Evolutionary conservation across 2,329 filamentous ascomycete genomes (phyloP).

Genomic region (Scolecobasidium constrictum): DNA sequence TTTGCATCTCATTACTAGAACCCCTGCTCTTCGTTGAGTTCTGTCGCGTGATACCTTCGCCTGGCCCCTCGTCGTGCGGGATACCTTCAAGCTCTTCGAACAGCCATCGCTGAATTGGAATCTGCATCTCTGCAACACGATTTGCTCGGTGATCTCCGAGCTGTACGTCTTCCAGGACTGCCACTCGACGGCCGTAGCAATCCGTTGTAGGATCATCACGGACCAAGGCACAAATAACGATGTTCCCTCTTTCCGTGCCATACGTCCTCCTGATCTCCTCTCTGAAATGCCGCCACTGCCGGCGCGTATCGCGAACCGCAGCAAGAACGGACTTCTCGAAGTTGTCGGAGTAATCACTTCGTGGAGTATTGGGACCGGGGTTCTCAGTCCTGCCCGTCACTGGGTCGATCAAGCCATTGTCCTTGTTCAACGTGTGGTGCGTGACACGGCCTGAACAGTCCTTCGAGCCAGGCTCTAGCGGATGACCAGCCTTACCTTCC

Average conservation of each 20-base stretch:
- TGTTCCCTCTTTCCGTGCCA: slow-evolving; percentile 17
- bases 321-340: slow-evolving; percentile 16
- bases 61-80: slow-evolving; percentile 14
- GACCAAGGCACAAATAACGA: slow-evolving; percentile 17
- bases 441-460: slow-evolving; percentile 18
- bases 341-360: slow-evolving; percentile 16
- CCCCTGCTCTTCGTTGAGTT: slow-evolving; percentile 16
- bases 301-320: slow-evolving; percentile 15
- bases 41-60: slow-evolving; percentile 9
- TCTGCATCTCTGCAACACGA: slow-evolving; percentile 16
- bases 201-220: slow-evolving; percentile 16
- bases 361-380: slow-evolving; percentile 16
- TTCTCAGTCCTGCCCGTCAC: slow-evolving; percentile 14
- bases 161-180: slow-evolving; percentile 14
- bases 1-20: slow-evolving; percentile 12
- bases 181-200: slow-evolving; percentile 16
- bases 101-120: slow-evolving; percentile 15
- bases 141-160: slow-evolving; percentile 10
- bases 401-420: slow-evolving; percentile 16
- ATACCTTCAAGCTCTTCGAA: slow-evolving; percentile 15
- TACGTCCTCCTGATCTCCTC: slow-evolving; percentile 16
- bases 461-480: slow-evolving; percentile 17
- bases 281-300: slow-evolving; percentile 17
- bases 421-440: slow-evolving; percentile 18
- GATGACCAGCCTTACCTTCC: slow-evolving; percentile 16